Conservation (phyloP, 805 yeast genomes). For the Cyberlindnera euphorbiiphila region DNA sequence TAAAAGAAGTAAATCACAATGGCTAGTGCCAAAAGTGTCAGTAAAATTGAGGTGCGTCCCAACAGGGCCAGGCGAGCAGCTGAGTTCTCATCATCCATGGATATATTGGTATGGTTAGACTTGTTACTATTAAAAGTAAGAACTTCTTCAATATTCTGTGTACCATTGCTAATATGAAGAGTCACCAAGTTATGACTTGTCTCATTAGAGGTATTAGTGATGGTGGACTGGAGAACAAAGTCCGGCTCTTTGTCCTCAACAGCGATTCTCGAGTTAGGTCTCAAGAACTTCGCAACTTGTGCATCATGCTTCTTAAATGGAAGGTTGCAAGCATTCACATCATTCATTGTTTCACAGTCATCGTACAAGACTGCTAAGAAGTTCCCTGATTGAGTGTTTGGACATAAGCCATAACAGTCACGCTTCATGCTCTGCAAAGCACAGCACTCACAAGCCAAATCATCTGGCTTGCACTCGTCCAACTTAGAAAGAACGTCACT, state of each 20-base stretch:
- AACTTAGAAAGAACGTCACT: slow-evolving; percentile 42
- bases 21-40: too few species aligned
- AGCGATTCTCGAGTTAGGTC: slow-evolving; percentile 25
- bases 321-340: slow-evolving; percentile 46
- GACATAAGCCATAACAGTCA: slow-evolving; percentile 46
- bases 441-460: slow-evolving; percentile 54
- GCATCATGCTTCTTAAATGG: slow-evolving; percentile 44
- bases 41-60: background rate
- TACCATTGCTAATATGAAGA: background rate
- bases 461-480: slow-evolving; percentile 50
- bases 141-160: background rate
- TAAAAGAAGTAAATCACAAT: background rate
- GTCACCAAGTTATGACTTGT: background rate
- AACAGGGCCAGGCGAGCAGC: background rate
- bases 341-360: slow-evolving; percentile 44
- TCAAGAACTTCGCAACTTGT: slow-evolving; percentile 28
- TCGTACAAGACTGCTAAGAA: slow-evolving; percentile 41
- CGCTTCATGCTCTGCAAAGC: slow-evolving; percentile 46
- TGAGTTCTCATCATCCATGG: slow-evolving; percentile 8
- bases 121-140: background rate
- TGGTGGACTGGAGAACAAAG: slow-evolving; percentile 20
- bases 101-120: slow-evolving; percentile 4
- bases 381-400: slow-evolving; percentile 42
- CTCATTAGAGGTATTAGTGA: slow-evolving; percentile 18
- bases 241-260: slow-evolving; percentile 28